Evolutionary conservation across 352 stramenopile genomes (phyloP), one percentile per base, ranked within the genome.

Genomic region (Phytophthora aleatoria): DNA sequence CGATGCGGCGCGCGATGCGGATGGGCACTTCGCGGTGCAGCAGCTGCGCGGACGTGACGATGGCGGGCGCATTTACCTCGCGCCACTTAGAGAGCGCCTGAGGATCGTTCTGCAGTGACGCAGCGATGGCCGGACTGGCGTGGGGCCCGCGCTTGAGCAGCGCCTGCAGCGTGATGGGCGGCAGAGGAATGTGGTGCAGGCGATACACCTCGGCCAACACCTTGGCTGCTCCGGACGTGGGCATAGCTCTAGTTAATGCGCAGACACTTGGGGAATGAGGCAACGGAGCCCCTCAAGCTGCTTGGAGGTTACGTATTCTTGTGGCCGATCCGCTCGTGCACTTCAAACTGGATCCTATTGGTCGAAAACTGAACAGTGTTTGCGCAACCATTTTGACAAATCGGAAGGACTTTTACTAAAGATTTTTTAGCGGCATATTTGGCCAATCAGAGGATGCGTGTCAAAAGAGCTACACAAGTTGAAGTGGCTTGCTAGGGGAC

Each of bases 131-230:
- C 5, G 81, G 72, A 12, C 76, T 79, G 20, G 79, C 73, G 35
- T 61, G 64, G 12, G 85, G 83, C 0, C 85, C 85, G 48, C 83
- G 83, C 58, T 91, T 85, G 1, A 92, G 70, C 48, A 94, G 70
- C 58, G 82, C 73, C 66, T 91, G 80, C 59, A 94, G 74, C 61
- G 85, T 94, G 69, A 94, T 94, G 13, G 83, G 78, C 24, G 83
- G 83, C 64, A 92, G 61, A 44, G 85, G 85, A 50, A 94, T 83
- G 68, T 94, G 82, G 64, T 94, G 85, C 64, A 89, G 74, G 67
- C 85, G 85, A 64, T 94, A 92, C 50, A 94, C 85, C 61, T 92
- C 85, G 12, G 85, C 79, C 58, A 94, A 64, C 44, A 92, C 81
- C 61, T 89, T 89, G 45, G 81, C 71, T 44, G 69, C 70, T 43